Percentiles rank a stretch among this genome's conserved stretches.
Conservation (phyloP, 139 green algal genomes). For the Chlorokybus atmophyticus region DNA sequence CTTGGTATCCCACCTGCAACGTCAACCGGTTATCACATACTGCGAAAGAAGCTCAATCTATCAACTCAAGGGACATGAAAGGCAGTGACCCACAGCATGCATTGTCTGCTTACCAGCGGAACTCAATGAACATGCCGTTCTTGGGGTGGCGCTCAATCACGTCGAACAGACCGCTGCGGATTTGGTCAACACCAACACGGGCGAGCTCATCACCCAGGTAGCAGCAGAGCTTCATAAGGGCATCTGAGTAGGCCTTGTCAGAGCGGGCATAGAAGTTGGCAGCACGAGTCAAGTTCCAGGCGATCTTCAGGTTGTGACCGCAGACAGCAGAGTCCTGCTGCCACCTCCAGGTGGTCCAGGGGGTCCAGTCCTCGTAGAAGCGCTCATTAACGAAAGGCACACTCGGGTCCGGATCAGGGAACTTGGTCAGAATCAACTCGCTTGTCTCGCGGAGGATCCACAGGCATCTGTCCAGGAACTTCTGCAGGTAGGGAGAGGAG, state of each 20-base stretch:
- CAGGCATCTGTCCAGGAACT: neutral
- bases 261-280: neutral
- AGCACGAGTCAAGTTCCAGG: neutral
- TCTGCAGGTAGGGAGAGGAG: neutral
- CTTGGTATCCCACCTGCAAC: constrained; percentile 1
- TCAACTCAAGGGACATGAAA: too few relatives aligned
- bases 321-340: neutral
- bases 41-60: too few relatives aligned
- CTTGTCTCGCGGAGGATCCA: neutral
- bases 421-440: neutral
- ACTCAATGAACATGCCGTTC: neutral
- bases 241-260: neutral
- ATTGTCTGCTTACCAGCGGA: too few relatives aligned
- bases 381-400: neutral
- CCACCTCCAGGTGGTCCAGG: neutral
- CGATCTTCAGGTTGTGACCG: neutral
- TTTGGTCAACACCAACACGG: neutral
- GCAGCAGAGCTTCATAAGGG: neutral
- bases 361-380: neutral
- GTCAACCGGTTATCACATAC: too few relatives aligned
- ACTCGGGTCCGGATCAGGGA: neutral
- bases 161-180: neutral
- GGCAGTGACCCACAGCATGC: too few relatives aligned
- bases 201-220: neutral
- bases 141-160: neutral